A percentile compares a stretch with the other conserved stretches of the same genome.
Conservation (phyloP, 768 basidiomycete species). For the Coprinellus micaceus region DNA sequence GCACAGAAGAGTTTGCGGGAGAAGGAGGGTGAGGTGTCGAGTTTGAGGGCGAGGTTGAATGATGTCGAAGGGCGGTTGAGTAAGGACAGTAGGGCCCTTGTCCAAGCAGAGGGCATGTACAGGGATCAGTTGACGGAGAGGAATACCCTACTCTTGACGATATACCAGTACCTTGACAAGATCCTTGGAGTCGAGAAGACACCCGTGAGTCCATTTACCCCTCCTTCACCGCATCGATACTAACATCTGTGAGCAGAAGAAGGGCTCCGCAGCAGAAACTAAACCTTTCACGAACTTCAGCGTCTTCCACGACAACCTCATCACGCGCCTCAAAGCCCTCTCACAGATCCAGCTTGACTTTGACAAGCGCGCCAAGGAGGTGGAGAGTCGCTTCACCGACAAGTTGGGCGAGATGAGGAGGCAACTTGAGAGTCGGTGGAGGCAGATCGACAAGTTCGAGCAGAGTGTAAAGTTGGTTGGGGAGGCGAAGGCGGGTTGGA, state of each 20-base stretch:
- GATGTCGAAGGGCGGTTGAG: constrained; percentile 79
- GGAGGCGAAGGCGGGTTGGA: constrained; percentile 80
- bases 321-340: constrained; percentile 79
- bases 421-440: constrained; percentile 85
- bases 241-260: constrained; percentile 49
- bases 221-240: not conserved
- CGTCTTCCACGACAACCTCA: constrained; percentile 92
- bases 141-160: constrained; percentile 85
- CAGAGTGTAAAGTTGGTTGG: constrained; percentile 75
- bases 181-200: constrained; percentile 88
- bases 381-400: constrained; percentile 68
- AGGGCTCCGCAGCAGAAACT: constrained; percentile 71
- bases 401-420: constrained; percentile 76
- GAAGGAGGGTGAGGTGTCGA: constrained; percentile 64
- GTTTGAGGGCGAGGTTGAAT: constrained; percentile 55
- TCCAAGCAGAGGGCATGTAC: constrained; percentile 74
- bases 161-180: constrained; percentile 94
- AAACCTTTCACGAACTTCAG: constrained; percentile 92
- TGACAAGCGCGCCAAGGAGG: constrained; percentile 79
- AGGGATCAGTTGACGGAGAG: constrained; percentile 91
- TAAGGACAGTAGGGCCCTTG: constrained; percentile 74
- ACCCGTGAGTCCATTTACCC: constrained; percentile 48
- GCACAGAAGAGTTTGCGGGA: constrained; percentile 58
- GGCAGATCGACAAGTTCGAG: constrained; percentile 92
- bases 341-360: constrained; percentile 83